These are phyloP conservation scores for Phaffia tasmanica DNA, from an alignment of 768 basidiomycete species.

Conservation along the genomic window DNA sequence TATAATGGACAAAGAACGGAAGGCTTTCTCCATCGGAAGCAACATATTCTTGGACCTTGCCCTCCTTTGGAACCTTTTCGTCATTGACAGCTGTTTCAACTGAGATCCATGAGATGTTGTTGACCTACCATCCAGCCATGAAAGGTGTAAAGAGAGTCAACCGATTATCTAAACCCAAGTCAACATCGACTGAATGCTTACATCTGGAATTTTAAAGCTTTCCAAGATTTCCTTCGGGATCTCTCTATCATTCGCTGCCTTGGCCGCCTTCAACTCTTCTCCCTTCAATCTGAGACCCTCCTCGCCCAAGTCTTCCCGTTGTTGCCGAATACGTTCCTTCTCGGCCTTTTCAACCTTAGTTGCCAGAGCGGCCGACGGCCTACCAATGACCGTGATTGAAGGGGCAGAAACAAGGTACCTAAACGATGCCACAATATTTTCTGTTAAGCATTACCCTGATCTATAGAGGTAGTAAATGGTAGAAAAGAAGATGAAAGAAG, in stretches of 20 bases:
- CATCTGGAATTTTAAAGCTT: constrained; percentile 79
- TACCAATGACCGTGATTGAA: constrained; percentile 67
- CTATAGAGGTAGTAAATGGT: not conserved
- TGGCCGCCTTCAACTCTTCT: constrained; percentile 63
- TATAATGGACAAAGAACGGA: constrained; percentile 85
- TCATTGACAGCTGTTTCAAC: constrained; percentile 44
- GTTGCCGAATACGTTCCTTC: constrained; percentile 59
- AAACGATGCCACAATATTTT: constrained; percentile 2
- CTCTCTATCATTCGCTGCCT: constrained; percentile 68
- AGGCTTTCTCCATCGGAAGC: constrained; percentile 54
- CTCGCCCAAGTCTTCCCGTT: constrained; percentile 60
- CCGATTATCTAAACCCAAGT: not conserved
- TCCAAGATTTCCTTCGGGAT: constrained; percentile 73
- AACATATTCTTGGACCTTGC: constrained; percentile 52
- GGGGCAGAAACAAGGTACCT: constrained; percentile 72
- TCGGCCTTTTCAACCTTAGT: constrained; percentile 70
- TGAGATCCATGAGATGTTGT: constrained; percentile 84
- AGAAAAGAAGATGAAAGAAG: not conserved
- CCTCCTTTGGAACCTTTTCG: constrained; percentile 33
- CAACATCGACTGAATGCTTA: constrained; percentile 33
- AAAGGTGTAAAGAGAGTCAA: not conserved
- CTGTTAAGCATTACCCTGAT: not conserved
- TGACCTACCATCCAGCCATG: constrained; percentile 27
- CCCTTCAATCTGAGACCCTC: constrained; percentile 65
- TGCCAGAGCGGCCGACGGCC: constrained; percentile 73